Evolutionary conservation across 192 early-diverging fungal species (phyloP), one percentile per base, ranked within the genome.

Genomic region (Backusella tuberculispora): DNA sequence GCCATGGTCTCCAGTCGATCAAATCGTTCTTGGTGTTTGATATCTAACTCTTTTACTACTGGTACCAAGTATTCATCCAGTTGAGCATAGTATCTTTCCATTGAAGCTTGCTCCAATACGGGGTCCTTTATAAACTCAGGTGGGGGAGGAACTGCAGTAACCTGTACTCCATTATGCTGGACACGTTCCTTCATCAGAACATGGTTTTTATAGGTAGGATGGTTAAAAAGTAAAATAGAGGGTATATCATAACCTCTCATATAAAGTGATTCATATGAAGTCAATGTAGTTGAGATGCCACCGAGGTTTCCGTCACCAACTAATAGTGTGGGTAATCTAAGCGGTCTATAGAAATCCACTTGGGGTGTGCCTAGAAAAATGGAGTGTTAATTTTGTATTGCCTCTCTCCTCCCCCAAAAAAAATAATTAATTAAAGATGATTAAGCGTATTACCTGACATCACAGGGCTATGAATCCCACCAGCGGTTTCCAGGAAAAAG

Each of bases 261-360:
- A 17, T 83, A 76, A 10, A 95, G 81, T 3, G 90, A 84, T 76
- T 95, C 94, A 75, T 88, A 91, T 2, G 94, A 87, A 15, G 89
- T 88, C 29, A 95, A 66, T 14, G 94, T 94, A 1, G 94, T 94
- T 1, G 92, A 92, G 65, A 95, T 94, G 3, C 94, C 94, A 42
- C 94, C 94, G 14, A 95, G 82, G n/a, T 86, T 84, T 21, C 88
- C 78, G 74, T 95, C 94, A 13, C 94, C 94, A 19, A 95, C 78
- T 0, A 95, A 83, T 37, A 95, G 69, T 19, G 86, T 85, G n/a
- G 93, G 92, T 13, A 91, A 68, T 9, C 91, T 83, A 8, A 95
- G 79, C 0, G 89, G 81, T 26, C 92, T 86, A 79, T 90, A 94
- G 65, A 93, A 88, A 21, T 86, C 86, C 34, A 84, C 83, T 80